Evolutionary conservation across 2,329 filamentous ascomycete genomes (phyloP).

Genomic region (Cercospora berteroae): DNA sequence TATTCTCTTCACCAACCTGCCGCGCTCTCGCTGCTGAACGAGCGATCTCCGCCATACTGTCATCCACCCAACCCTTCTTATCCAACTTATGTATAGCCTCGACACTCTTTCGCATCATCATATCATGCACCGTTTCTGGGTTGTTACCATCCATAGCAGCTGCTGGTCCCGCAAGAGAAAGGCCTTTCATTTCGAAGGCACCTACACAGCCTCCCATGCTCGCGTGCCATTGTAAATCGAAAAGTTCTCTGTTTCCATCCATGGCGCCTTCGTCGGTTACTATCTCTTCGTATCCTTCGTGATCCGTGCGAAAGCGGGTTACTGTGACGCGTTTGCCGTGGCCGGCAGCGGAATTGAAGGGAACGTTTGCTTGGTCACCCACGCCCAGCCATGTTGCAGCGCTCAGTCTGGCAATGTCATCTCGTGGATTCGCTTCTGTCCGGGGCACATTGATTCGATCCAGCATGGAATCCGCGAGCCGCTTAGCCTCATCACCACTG

Average conservation of each 20-base stretch:
- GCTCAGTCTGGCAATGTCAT: conserved; percentile 41
- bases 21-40: conserved; percentile 12
- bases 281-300: conserved; percentile 38
- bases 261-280: conserved; percentile 40
- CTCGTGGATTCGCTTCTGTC: conserved; percentile 34
- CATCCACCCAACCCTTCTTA: conserved; percentile 20
- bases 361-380: conserved; percentile 36
- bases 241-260: conserved; percentile 43
- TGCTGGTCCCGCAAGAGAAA: conserved; percentile 12
- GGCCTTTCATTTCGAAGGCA: conserved; percentile 45
- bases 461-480: conserved; percentile 47
- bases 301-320: conserved; percentile 41
- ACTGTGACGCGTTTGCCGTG: conserved; percentile 42
- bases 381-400: conserved; percentile 46
- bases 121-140: conserved; percentile 27
- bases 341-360: conserved; percentile 38
- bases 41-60: conserved; percentile 26
- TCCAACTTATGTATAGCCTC: conserved; percentile 24
- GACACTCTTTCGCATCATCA: conserved; percentile 23
- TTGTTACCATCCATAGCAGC: conserved; percentile 6
- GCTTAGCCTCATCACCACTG: conserved; percentile 48
- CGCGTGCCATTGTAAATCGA: conserved; percentile 46
- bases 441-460: conserved; percentile 39
- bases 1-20: conserved; percentile 10
- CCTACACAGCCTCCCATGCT: conserved; percentile 44